phyloP scores from a whole-genome alignment of 371 early-diverging fungal genomes.

The Mortierella polycephala region DNA sequence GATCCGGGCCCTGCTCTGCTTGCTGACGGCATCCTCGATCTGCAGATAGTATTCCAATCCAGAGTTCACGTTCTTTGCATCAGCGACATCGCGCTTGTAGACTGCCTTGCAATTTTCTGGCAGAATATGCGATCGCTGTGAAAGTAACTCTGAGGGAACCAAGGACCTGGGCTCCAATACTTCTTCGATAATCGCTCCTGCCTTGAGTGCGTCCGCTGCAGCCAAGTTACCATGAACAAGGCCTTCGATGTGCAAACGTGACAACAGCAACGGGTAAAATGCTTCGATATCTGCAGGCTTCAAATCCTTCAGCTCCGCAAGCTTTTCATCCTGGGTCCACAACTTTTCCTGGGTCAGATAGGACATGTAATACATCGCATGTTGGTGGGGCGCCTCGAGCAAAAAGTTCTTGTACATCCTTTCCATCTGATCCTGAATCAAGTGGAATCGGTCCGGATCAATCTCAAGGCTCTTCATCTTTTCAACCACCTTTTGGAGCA shows the following conservation, averaged over 20 bases:
- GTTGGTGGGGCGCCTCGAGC: conserved; percentile 79
- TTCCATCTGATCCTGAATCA: conserved; percentile 78
- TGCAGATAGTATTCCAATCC: conserved; percentile 86
- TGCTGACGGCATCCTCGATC: conserved; percentile 67
- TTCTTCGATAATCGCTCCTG: conserved; percentile 64
- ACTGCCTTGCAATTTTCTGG: conserved; percentile 69
- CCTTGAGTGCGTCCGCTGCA: conserved; percentile 70
- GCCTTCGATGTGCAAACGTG: conserved; percentile 77
- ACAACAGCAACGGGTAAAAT: conserved; percentile 78
- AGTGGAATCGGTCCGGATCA: conserved; percentile 74
- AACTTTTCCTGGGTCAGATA: conserved; percentile 81
- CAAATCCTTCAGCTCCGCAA: conserved; percentile 68
- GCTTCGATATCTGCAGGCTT: conserved; percentile 76
- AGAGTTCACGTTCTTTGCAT: conserved; percentile 85
- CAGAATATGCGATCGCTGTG: conserved; percentile 76
- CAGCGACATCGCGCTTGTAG: conserved; percentile 74
- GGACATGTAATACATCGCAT: conserved; percentile 80
- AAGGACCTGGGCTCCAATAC: conserved; percentile 69
- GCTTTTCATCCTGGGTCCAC: conserved; percentile 87
- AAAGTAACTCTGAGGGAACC: conserved; percentile 67
- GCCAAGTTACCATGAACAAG: conserved; percentile 87
- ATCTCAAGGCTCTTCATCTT: conserved; percentile 74
- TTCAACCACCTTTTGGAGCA: conserved; percentile 77
- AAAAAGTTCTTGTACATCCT: conserved; percentile 78
- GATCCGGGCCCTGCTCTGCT: conserved; percentile 68